Evolutionary conservation across 2,329 filamentous ascomycete species (phyloP).

Genomic region (Cladorrhinum sp.): DNA sequence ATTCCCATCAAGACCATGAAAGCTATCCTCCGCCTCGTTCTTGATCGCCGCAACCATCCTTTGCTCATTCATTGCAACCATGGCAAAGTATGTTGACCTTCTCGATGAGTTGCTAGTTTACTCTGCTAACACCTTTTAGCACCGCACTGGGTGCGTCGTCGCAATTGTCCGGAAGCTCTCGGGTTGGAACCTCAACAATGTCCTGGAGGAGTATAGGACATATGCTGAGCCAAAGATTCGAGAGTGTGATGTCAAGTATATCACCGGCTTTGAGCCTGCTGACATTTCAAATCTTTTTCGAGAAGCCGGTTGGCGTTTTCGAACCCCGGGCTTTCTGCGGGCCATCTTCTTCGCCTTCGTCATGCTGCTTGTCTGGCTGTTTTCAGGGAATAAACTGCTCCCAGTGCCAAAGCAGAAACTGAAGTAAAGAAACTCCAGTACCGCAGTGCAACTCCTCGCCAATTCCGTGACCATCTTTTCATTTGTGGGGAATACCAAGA

Average conservation of each 20-base stretch:
- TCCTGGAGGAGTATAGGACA: constrained; percentile 70
- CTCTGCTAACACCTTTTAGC: constrained; percentile 42
- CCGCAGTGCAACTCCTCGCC: background rate
- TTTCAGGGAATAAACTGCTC: constrained; percentile 36
- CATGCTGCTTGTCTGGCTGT: constrained; percentile 43
- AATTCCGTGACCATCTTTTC: background rate
- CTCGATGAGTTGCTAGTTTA: background rate
- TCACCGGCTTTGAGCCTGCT: constrained; percentile 48
- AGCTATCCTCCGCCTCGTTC: constrained; percentile 66
- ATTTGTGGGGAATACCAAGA: background rate
- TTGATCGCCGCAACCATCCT: constrained; percentile 73
- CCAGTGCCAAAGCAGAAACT: background rate
- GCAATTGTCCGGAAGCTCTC: constrained; percentile 72
- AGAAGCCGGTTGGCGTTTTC: constrained; percentile 26
- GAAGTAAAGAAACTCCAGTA: background rate
- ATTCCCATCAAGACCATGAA: constrained; percentile 67
- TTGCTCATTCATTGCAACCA: constrained; percentile 91
- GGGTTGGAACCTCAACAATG: constrained; percentile 60
- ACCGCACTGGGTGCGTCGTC: constrained; percentile 87
- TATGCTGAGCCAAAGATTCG: constrained; percentile 62
- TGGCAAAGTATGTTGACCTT: constrained; percentile 58
- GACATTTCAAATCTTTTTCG: constrained; percentile 35
- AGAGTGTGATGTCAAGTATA: constrained; percentile 59
- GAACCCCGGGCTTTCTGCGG: constrained; percentile 40
- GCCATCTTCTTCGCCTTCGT: constrained; percentile 42